These are phyloP conservation scores for Smallanthus sonchifolius DNA, from an alignment of 129 eudicot species.

Conservation along the genomic window DNA sequence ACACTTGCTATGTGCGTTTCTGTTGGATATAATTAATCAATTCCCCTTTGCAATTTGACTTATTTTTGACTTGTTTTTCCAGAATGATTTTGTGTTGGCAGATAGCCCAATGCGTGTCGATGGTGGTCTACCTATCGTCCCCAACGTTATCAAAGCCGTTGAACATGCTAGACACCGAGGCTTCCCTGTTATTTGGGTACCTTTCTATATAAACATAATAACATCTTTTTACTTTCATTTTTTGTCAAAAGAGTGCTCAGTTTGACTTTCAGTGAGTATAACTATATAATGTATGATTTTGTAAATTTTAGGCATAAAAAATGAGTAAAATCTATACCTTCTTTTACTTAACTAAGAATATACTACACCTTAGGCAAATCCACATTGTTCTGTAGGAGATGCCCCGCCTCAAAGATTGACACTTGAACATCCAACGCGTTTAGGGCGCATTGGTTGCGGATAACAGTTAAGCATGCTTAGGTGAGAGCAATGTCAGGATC, in stretches of 20 bases:
- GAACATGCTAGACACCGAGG: slow-evolving; percentile 67
- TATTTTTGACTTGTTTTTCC: neutral
- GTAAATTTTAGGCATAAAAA: neutral
- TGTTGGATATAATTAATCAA: neutral
- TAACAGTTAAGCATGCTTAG: too few species aligned
- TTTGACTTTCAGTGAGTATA: neutral
- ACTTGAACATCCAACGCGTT: too few species aligned
- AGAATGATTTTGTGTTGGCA: slow-evolving; percentile 75
- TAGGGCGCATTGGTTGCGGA: too few species aligned
- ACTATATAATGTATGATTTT: neutral
- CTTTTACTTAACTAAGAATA: too few species aligned
- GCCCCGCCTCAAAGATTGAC: too few species aligned
- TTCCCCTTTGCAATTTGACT: neutral
- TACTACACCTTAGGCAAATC: too few species aligned
- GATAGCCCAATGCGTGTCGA: slow-evolving; percentile 46
- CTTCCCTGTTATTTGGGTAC: slow-evolving; percentile 77
- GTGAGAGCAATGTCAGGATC: too few species aligned
- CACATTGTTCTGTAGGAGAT: too few species aligned
- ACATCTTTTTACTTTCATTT: neutral
- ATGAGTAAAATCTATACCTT: neutral
- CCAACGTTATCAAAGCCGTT: slow-evolving; percentile 75
- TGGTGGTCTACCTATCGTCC: slow-evolving; percentile 68
- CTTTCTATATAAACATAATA: neutral
- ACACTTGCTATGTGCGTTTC: too few species aligned
- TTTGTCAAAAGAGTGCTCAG: neutral